These are phyloP conservation scores for Cucurbita argyrosperma DNA, from an alignment of 306 rosid species.

Conservation along the genomic window DNA sequence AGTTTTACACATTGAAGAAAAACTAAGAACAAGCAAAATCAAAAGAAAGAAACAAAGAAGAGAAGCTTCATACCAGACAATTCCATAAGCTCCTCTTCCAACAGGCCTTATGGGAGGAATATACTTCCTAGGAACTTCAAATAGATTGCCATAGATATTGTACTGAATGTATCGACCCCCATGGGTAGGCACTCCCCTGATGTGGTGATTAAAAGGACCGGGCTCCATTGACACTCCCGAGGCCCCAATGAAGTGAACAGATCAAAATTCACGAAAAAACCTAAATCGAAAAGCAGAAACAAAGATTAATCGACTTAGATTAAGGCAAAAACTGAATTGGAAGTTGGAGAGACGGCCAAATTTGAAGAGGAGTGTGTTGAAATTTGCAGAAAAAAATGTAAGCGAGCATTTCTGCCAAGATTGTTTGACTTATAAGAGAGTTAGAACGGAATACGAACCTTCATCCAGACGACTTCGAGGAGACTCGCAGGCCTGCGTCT, in stretches of 20 bases:
- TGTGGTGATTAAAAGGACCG: conserved; percentile 27
- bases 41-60: neutral
- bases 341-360: neutral
- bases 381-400: neutral
- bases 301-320: neutral
- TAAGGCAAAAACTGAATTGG: neutral
- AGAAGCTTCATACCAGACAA: conserved; percentile 58
- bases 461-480: neutral
- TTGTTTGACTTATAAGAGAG: neutral
- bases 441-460: neutral
- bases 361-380: neutral
- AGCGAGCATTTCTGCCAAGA: neutral
- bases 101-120: conserved; percentile 88
- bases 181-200: conserved; percentile 53
- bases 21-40: neutral
- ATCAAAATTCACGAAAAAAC: neutral
- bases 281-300: neutral
- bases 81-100: conserved; percentile 93
- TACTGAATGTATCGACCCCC: conserved; percentile 73
- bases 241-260: neutral
- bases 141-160: conserved; percentile 77
- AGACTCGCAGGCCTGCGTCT: neutral
- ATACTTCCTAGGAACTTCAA: conserved; percentile 80
- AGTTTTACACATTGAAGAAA: neutral
- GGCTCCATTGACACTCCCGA: conserved; percentile 18